Percentiles rank a stretch among this genome's conserved stretches.
phyloP scores from a whole-genome alignment of 805 yeast genomes.

The Kuraishia floccosa region DNA sequence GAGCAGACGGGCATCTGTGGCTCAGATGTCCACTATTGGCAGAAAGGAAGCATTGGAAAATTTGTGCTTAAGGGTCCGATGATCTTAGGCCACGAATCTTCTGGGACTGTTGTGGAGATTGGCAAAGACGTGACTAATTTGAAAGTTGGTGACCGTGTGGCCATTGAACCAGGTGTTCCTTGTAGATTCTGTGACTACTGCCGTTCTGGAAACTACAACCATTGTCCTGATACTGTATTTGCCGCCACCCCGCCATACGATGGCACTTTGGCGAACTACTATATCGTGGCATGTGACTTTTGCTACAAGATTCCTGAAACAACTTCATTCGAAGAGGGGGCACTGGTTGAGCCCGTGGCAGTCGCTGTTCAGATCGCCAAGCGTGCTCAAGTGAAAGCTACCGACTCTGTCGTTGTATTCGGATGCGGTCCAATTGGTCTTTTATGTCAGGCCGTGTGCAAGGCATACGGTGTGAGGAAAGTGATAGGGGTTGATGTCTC shows the following conservation, averaged over 20 bases:
- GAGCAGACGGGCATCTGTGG: conserved; percentile 69
- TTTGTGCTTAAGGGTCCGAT: conserved; percentile 21
- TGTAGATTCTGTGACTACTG: conserved; percentile 30
- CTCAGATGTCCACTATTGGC: conserved; percentile 59
- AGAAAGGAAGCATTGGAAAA: conserved; percentile 53
- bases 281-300: too few species aligned
- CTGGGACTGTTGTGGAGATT: conserved; percentile 33
- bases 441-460: too few species aligned
- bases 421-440: too few species aligned
- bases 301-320: conserved; percentile 26
- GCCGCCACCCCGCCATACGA: conserved; percentile 24
- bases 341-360: conserved; percentile 43
- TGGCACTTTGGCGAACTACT: conserved; percentile 29
- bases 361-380: too few species aligned
- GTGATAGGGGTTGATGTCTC: too few species aligned
- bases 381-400: too few species aligned
- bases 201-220: conserved; percentile 25
- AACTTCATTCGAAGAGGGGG: conserved; percentile 41
- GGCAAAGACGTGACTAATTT: conserved; percentile 35
- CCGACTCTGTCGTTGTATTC: too few species aligned
- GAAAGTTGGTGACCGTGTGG: conserved; percentile 35
- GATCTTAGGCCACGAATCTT: conserved; percentile 32
- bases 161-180: conserved; percentile 44
- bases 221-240: conserved; percentile 25
- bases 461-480: too few species aligned